Percentiles rank a stretch among this genome's conserved stretches.
These are phyloP conservation scores for Epichloe bromicola DNA, from an alignment of 2,329 filamentous ascomycete species.

Conservation along the genomic window DNA sequence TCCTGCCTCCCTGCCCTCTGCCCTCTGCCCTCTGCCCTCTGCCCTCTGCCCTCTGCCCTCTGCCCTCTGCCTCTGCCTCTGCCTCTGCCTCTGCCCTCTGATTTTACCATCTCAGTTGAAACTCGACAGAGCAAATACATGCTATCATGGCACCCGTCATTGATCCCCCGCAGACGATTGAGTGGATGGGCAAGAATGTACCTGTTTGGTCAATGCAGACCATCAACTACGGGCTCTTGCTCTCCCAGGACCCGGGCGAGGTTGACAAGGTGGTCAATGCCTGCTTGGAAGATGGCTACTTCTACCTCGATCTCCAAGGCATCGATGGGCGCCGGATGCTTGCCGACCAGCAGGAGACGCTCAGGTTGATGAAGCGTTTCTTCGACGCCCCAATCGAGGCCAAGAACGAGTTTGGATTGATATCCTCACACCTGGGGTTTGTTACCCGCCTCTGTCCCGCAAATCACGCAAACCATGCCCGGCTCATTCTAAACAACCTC, in stretches of 20 bases:
- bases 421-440: constrained; percentile 38
- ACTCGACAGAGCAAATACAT: too few species aligned
- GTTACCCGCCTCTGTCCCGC: constrained; percentile 5
- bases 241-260: constrained; percentile 41
- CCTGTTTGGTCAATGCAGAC: constrained; percentile 40
- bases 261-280: constrained; percentile 35
- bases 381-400: constrained; percentile 38
- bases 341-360: constrained; percentile 36
- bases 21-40: too few species aligned
- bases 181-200: constrained; percentile 35
- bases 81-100: too few species aligned
- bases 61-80: too few species aligned
- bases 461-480: neutral
- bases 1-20: too few species aligned
- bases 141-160: constrained; percentile 22
- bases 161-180: constrained; percentile 29
- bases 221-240: constrained; percentile 36
- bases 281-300: constrained; percentile 40
- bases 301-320: constrained; percentile 39
- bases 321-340: constrained; percentile 41
- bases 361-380: constrained; percentile 43
- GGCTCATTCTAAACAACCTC: neutral
- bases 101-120: too few species aligned
- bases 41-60: too few species aligned
- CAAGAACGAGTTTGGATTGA: constrained; percentile 43